These are phyloP conservation scores for Ascomycota sp. DNA, from an alignment of 2,329 filamentous ascomycete genomes.

Conservation along the genomic window DNA sequence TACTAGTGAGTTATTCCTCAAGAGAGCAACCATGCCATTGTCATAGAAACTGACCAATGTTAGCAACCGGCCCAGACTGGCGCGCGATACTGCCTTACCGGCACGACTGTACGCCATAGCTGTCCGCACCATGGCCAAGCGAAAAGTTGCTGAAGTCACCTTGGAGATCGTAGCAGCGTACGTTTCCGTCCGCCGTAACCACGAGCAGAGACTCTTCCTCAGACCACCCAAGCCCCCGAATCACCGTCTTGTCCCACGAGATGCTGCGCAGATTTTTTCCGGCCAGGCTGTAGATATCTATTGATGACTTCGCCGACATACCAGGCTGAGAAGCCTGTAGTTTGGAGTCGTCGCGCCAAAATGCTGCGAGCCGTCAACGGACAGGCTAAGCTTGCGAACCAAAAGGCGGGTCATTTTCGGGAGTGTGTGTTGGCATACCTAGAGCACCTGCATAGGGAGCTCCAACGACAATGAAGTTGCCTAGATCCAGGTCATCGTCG, in stretches of 20 bases:
- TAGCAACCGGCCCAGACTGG: neutral
- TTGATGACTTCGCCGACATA: conserved; percentile 55
- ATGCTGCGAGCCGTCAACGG: conserved; percentile 28
- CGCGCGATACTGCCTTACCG: conserved; percentile 18
- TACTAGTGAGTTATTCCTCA: conserved; percentile 72
- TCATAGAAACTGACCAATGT: conserved; percentile 46
- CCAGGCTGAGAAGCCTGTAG: conserved; percentile 57
- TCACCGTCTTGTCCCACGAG: conserved; percentile 75
- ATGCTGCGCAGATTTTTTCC: conserved; percentile 75
- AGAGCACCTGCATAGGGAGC: conserved; percentile 87
- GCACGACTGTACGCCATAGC: conserved; percentile 72
- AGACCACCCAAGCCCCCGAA: conserved; percentile 86
- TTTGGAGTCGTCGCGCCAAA: conserved; percentile 78
- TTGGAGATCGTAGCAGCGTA: conserved; percentile 81
- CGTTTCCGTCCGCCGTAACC: conserved; percentile 72
- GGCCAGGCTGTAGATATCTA: conserved; percentile 86
- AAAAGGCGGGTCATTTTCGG: neutral
- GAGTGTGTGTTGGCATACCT: conserved; percentile 33
- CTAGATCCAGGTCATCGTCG: conserved; percentile 79
- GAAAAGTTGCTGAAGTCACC: conserved; percentile 91
- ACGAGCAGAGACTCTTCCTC: conserved; percentile 85
- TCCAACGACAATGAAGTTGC: conserved; percentile 80
- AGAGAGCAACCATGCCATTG: conserved; percentile 76
- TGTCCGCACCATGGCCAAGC: conserved; percentile 73
- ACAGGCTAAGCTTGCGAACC: neutral